A percentile compares a stretch with the other conserved stretches of the same genome.
phyloP scores from a whole-genome alignment of 2,329 filamentous ascomycete species.

The Aspergillus calidoustus region DNA sequence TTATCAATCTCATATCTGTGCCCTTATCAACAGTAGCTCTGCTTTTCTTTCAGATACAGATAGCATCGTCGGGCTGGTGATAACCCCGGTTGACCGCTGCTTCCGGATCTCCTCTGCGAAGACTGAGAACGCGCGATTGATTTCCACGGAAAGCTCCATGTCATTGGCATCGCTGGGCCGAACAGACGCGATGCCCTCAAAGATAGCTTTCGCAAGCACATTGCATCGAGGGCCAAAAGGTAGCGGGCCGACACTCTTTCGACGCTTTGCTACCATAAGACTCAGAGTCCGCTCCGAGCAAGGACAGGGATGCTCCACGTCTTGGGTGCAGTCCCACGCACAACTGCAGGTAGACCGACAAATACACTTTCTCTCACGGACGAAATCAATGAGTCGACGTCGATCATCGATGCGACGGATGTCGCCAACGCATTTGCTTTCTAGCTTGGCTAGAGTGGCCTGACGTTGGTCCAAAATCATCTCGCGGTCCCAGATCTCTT shows the following conservation, averaged over 20 bases:
- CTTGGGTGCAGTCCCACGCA: slow-evolving; percentile 37
- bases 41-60: not conserved
- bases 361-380: slow-evolving; percentile 41
- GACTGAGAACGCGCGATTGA: slow-evolving; percentile 31
- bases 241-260: slow-evolving; percentile 25
- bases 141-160: slow-evolving; percentile 28
- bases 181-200: slow-evolving; percentile 35
- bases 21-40: not conserved
- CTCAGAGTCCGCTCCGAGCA: slow-evolving; percentile 42
- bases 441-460: slow-evolving; percentile 39
- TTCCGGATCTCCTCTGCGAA: slow-evolving; percentile 37
- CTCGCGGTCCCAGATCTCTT: slow-evolving; percentile 30
- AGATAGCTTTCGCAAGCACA: slow-evolving; percentile 36
- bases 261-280: slow-evolving; percentile 32
- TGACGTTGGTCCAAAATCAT: slow-evolving; percentile 37
- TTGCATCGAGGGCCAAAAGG: slow-evolving; percentile 28
- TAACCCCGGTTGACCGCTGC: slow-evolving; percentile 27
- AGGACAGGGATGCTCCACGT: slow-evolving; percentile 37
- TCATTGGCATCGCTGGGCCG: slow-evolving; percentile 24
- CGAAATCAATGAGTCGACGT: slow-evolving; percentile 31
- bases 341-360: slow-evolving; percentile 41
- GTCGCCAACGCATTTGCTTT: slow-evolving; percentile 42
- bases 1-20: not conserved
- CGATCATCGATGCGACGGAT: slow-evolving; percentile 34
- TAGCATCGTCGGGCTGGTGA: not conserved